phyloP scores from a whole-genome alignment of 306 rosid species.

The barrel medic (Medicago truncatula) region MtrunA17r5.0-ANR NC_053049.1:8619501-8620000 shows the following conservation, averaged over 20 bases:
- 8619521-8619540: conserved; percentile 50
- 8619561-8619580: conserved; percentile 37
- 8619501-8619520: conserved; percentile 31
- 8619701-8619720: not conserved
- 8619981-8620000: too few relatives aligned
- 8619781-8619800: not conserved
- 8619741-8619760: not conserved
- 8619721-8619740: not conserved
- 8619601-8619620: not conserved
- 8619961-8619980: too few relatives aligned
- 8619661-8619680: not conserved
- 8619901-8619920: too few relatives aligned
- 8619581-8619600: not conserved
- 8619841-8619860: too few relatives aligned
- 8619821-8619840: not conserved
- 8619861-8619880: not conserved
- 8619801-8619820: not conserved
- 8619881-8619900: not conserved
- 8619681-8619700: not conserved
- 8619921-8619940: too few relatives aligned
- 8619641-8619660: not conserved
- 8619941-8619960: too few relatives aligned
- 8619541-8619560: conserved; percentile 63
- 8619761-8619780: not conserved
- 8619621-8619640: not conserved